Evolutionary conservation across 805 yeast genomes (phyloP).

Genomic region (Komagataella kurtzmanii): DNA sequence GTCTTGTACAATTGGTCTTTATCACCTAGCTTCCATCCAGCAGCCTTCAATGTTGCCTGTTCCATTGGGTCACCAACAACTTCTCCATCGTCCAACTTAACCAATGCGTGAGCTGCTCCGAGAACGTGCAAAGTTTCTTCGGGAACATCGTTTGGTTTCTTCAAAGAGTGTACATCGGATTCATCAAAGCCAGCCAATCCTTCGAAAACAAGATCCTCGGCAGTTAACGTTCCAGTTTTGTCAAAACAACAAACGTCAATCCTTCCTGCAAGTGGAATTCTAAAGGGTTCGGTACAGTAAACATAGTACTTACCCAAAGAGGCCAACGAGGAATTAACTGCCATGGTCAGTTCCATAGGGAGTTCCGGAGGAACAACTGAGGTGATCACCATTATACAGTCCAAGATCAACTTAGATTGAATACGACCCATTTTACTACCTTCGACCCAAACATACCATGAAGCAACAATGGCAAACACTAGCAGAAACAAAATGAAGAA

Average conservation of each 20-base stretch:
- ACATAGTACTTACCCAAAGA: slow-evolving; percentile 80
- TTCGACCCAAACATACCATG: slow-evolving; percentile 97
- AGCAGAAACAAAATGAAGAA: slow-evolving; percentile 83
- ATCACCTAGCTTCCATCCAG: slow-evolving; percentile 71
- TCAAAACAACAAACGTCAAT: slow-evolving; percentile 97
- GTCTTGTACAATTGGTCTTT: slow-evolving; percentile 56
- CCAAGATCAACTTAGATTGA: slow-evolving; percentile 85
- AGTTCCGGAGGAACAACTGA: slow-evolving; percentile 98
- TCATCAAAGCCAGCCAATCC: slow-evolving; percentile 77
- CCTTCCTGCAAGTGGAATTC: slow-evolving; percentile 96
- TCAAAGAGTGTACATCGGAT: slow-evolving; percentile 39
- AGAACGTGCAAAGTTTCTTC: slow-evolving; percentile 54
- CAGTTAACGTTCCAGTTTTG: slow-evolving; percentile 96
- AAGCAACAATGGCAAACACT: slow-evolving; percentile 86
- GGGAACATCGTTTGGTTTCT: slow-evolving; percentile 52
- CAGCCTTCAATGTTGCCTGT: slow-evolving; percentile 82
- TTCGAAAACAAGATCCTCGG: slow-evolving; percentile 91
- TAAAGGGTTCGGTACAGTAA: slow-evolving; percentile 96
- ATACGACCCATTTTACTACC: slow-evolving; percentile 94
- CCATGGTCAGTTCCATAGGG: slow-evolving; percentile 98
- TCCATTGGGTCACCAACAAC: slow-evolving; percentile 99
- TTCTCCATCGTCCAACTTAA: slow-evolving; percentile 89
- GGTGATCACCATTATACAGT: slow-evolving; percentile 90
- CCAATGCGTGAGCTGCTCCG: slow-evolving; percentile 95
- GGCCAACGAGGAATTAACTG: slow-evolving; percentile 84